Conservation (phyloP, 2,329 filamentous ascomycete species). For the Dendrostoma leiphaemia region DNA sequence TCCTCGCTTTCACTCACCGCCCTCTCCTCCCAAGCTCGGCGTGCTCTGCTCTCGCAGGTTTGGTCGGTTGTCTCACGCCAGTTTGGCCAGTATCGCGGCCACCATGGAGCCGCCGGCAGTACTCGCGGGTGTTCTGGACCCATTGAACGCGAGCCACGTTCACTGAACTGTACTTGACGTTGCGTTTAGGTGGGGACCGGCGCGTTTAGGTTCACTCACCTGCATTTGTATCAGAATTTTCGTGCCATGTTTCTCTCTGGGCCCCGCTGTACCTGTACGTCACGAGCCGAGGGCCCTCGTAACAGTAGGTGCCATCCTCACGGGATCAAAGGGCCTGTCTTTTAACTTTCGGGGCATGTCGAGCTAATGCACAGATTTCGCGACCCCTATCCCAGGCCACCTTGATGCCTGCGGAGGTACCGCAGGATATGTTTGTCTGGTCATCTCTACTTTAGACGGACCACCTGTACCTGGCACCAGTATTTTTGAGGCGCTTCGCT, state of each 20-base stretch:
- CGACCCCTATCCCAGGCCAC: background rate
- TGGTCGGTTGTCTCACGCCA: no score
- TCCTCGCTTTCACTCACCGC: conserved; percentile 4
- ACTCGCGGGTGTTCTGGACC: conserved; percentile 19
- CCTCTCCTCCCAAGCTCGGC: background rate
- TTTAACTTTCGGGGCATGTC: conserved; percentile 4
- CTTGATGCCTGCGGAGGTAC: background rate
- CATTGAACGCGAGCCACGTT: conserved; percentile 34
- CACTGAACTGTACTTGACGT: conserved; percentile 24
- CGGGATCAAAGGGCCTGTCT: conserved; percentile 1
- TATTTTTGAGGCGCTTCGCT: no score
- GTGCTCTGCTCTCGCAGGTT: no score
- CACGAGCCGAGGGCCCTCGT: conserved; percentile 1
- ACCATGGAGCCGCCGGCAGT: conserved; percentile 13
- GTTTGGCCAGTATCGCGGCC: conserved; percentile 8
- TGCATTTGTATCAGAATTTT: conserved; percentile 19
- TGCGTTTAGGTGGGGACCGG: conserved; percentile 27
- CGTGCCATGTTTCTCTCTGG: conserved; percentile 12
- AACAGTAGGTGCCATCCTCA: conserved; percentile 3
- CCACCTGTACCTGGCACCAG: no score
- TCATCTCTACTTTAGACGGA: no score
- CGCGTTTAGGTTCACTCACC: conserved; percentile 23
- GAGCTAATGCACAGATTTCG: conserved; percentile 11
- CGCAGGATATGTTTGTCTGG: no score
- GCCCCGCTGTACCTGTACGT: conserved; percentile 18